These are phyloP conservation scores for Aspergillus ellipticus DNA, from an alignment of 495 filamentous ascomycete species.

Conservation along the genomic window DNA sequence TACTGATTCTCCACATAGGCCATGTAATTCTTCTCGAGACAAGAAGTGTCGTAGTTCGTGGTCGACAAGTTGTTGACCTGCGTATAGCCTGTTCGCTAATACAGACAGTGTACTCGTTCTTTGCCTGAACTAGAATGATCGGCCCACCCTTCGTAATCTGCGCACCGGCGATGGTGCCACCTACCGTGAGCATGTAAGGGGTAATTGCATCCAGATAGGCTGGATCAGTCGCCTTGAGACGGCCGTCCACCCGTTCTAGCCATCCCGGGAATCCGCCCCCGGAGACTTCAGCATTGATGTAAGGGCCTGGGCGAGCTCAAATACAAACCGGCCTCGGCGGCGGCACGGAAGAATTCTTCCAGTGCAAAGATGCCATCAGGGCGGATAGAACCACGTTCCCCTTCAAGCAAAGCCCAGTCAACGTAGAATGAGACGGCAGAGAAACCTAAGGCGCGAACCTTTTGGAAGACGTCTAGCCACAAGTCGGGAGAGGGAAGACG, in stretches of 20 bases:
- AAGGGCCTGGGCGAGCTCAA: constrained; percentile 61
- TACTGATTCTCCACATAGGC: not conserved
- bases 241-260: constrained; percentile 52
- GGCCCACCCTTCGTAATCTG: constrained; percentile 51
- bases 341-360: constrained; percentile 62
- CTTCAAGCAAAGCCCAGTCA: constrained; percentile 69
- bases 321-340: constrained; percentile 61
- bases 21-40: constrained; percentile 19
- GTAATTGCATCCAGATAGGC: constrained; percentile 30
- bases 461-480: constrained; percentile 72
- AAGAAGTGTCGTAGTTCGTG: constrained; percentile 8
- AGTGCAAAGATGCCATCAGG: constrained; percentile 64
- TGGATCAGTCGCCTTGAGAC: constrained; percentile 47
- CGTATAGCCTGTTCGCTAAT: not conserved
- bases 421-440: constrained; percentile 65
- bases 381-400: constrained; percentile 55
- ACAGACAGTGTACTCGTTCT: constrained; percentile 39
- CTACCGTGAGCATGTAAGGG: constrained; percentile 25
- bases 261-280: constrained; percentile 58
- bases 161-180: constrained; percentile 44
- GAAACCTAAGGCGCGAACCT: constrained; percentile 69
- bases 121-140: constrained; percentile 49
- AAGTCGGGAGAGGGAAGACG: constrained; percentile 63
- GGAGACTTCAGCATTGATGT: constrained; percentile 59
- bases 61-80: not conserved